These are phyloP conservation scores for Elaeis oleifera DNA, from an alignment of 202 grass and related monocot species.

Conservation along the genomic window DNA sequence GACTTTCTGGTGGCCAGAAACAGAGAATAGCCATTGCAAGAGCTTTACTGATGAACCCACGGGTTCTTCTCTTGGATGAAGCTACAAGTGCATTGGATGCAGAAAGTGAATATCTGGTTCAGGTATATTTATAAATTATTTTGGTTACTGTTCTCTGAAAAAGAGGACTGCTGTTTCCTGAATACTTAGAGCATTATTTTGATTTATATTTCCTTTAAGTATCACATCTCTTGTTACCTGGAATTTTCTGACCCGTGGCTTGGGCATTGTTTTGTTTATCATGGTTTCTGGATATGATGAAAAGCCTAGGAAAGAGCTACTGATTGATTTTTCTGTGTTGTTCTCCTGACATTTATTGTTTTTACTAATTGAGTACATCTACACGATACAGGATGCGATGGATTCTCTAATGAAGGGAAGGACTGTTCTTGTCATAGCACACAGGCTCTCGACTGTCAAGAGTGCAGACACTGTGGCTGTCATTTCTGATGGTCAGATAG, in stretches of 20 bases:
- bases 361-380: background rate
- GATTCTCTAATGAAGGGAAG: slow-evolving; percentile 93
- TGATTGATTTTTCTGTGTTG: background rate
- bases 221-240: too few relatives aligned
- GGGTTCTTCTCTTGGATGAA: slow-evolving; percentile 90
- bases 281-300: too few relatives aligned
- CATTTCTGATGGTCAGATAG: slow-evolving; percentile 74
- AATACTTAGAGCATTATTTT: too few relatives aligned
- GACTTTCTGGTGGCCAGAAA: slow-evolving; percentile 89
- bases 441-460: slow-evolving; percentile 88
- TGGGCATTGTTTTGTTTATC: too few relatives aligned
- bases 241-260: too few relatives aligned
- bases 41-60: slow-evolving; percentile 96
- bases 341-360: background rate
- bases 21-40: slow-evolving; percentile 95
- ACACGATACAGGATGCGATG: slow-evolving; percentile 81
- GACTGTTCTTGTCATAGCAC: slow-evolving; percentile 96
- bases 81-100: slow-evolving; percentile 95
- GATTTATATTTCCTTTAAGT: too few relatives aligned
- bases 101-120: slow-evolving; percentile 95
- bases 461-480: slow-evolving; percentile 75
- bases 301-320: background rate
- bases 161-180: background rate
- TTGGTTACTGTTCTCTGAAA: background rate
- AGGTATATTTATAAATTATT: slow-evolving; percentile 35